A percentile compares a stretch with the other conserved stretches of the same genome.
phyloP scores from a whole-genome alignment of 2,329 filamentous ascomycete species.

The Westerdykella sp. region DNA sequence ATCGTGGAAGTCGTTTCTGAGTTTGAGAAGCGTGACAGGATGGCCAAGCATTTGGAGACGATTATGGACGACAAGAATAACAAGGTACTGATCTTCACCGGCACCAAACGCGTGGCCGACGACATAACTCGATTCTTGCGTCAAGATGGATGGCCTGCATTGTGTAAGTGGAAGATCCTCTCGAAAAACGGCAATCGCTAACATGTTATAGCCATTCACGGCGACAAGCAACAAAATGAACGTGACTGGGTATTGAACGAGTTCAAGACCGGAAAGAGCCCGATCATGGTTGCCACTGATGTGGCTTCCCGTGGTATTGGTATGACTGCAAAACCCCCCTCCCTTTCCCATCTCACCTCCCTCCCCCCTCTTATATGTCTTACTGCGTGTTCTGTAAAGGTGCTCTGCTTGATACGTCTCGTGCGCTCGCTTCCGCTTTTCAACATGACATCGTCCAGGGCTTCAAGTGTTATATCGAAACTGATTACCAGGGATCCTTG shows the following conservation, averaged over 20 bases:
- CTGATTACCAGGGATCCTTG: slow-evolving; percentile 77
- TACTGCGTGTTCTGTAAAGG: slow-evolving; percentile 58
- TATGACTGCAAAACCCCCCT: slow-evolving; percentile 71
- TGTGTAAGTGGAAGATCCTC: slow-evolving; percentile 59
- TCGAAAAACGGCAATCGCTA: slow-evolving; percentile 27
- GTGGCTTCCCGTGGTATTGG: slow-evolving; percentile 99
- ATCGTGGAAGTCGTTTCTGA: slow-evolving; percentile 94
- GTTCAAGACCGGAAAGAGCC: slow-evolving; percentile 99
- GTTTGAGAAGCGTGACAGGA: slow-evolving; percentile 94
- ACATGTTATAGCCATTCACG: slow-evolving; percentile 72
- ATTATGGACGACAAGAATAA: slow-evolving; percentile 95
- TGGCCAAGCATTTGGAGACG: slow-evolving; percentile 96
- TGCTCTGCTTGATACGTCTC: slow-evolving; percentile 89
- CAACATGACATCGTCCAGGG: slow-evolving; percentile 88
- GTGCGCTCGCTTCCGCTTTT: slow-evolving; percentile 63
- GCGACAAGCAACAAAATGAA: slow-evolving; percentile 99
- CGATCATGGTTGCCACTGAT: slow-evolving; percentile 99
- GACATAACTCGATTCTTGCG: slow-evolving; percentile 96
- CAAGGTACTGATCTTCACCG: slow-evolving; percentile 91
- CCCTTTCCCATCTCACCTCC: slow-evolving; percentile 24
- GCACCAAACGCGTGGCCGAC: slow-evolving; percentile 84
- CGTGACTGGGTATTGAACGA: slow-evolving; percentile 99
- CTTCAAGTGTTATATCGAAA: slow-evolving; percentile 75
- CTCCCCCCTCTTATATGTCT: slow-evolving; percentile 37
- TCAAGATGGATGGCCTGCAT: slow-evolving; percentile 94